These are phyloP conservation scores for Penicillium expansum DNA, from an alignment of 2,329 filamentous ascomycete species.

Conservation along the genomic window DNA sequence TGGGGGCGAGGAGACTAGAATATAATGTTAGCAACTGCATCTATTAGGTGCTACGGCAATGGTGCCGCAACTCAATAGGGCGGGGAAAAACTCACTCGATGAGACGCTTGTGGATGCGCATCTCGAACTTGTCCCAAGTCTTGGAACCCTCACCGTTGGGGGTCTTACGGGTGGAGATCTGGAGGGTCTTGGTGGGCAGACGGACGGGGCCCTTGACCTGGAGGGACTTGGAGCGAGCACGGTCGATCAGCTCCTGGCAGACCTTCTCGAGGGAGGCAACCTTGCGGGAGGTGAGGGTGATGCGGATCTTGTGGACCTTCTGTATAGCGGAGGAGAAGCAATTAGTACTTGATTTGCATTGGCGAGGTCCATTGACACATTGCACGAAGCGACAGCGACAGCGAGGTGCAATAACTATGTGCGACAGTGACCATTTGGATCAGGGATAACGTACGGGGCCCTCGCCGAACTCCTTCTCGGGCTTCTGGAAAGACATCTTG, in stretches of 20 bases:
- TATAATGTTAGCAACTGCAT: slow-evolving; percentile 14
- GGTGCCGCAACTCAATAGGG: neutral
- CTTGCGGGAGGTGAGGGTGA: slow-evolving; percentile 94
- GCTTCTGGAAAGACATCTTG: slow-evolving; percentile 92
- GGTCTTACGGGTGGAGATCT: slow-evolving; percentile 98
- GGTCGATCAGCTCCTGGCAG: slow-evolving; percentile 96
- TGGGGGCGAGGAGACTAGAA: slow-evolving; percentile 84
- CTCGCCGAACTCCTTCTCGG: slow-evolving; percentile 90
- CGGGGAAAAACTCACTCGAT: slow-evolving; percentile 67
- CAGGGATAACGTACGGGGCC: slow-evolving; percentile 63
- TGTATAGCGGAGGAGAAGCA: slow-evolving; percentile 33
- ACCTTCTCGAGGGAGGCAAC: slow-evolving; percentile 96
- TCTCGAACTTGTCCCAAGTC: slow-evolving; percentile 99
- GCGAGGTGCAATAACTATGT: slow-evolving; percentile 2
- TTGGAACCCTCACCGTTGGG: slow-evolving; percentile 99
- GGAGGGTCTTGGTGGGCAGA: slow-evolving; percentile 93
- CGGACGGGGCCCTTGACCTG: slow-evolving; percentile 98
- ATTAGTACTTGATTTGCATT: slow-evolving; percentile 10
- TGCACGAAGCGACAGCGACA: slow-evolving; percentile 11
- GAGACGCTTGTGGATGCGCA: slow-evolving; percentile 98
- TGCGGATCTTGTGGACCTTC: slow-evolving; percentile 98
- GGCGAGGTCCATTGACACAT: neutral
- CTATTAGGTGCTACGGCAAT: neutral
- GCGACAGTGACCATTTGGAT: slow-evolving; percentile 6
- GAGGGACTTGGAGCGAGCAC: slow-evolving; percentile 97